These are phyloP conservation scores for Candida michaelii DNA, from an alignment of 805 yeast genomes.

Conservation along the genomic window DNA sequence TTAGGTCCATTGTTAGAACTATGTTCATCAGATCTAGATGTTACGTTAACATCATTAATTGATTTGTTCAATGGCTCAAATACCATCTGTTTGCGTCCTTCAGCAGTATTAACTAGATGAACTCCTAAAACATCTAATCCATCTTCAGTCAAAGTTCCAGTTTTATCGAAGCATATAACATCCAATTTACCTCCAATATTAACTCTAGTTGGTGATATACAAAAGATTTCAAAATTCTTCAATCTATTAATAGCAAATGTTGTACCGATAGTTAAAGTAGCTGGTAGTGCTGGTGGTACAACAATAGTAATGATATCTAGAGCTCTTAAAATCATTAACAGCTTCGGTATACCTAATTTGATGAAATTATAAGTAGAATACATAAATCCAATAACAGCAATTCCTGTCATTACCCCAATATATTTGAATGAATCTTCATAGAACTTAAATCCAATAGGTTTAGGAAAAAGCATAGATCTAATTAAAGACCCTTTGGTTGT, in stretches of 20 bases:
- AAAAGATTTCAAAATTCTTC: constrained; percentile 63
- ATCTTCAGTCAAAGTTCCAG: constrained; percentile 97
- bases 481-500: constrained; percentile 94
- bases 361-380: constrained; percentile 83
- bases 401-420: constrained; percentile 87
- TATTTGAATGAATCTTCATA: constrained; percentile 93
- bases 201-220: constrained; percentile 92
- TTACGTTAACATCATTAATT: constrained; percentile 7
- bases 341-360: constrained; percentile 65
- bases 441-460: constrained; percentile 89
- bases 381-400: constrained; percentile 82
- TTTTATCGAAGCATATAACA: constrained; percentile 89
- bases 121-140: constrained; percentile 82
- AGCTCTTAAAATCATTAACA: constrained; percentile 79
- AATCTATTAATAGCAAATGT: constrained; percentile 84
- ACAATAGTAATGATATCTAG: constrained; percentile 93
- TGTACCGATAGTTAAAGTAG: constrained; percentile 94
- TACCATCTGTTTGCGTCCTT: constrained; percentile 38
- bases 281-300: constrained; percentile 98
- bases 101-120: constrained; percentile 42
- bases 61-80: constrained; percentile 27
- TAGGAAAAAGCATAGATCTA: constrained; percentile 95
- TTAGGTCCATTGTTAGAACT: constrained; percentile 30
- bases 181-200: constrained; percentile 96
- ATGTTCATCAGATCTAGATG: constrained; percentile 13